Conservation (phyloP, 208 protist species). For the Herpetomonas tarakana region DNA sequence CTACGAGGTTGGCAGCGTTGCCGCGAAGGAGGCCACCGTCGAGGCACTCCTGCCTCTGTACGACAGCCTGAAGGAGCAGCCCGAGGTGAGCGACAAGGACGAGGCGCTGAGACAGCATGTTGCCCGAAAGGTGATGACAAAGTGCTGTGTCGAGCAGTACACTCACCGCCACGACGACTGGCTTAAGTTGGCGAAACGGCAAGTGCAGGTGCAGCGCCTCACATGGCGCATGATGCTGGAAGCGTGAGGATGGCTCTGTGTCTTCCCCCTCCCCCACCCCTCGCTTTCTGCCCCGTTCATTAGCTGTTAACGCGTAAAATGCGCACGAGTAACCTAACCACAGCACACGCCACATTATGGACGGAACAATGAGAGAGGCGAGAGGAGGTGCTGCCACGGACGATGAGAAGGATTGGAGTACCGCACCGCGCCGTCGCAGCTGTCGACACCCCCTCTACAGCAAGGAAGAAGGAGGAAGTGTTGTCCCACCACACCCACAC, state of each 20-base stretch:
- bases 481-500: too few relatives aligned
- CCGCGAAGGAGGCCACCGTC: constrained; percentile 78
- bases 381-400: too few relatives aligned
- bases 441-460: too few relatives aligned
- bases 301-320: too few relatives aligned
- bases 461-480: too few relatives aligned
- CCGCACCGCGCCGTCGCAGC: too few relatives aligned
- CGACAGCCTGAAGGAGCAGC: constrained; percentile 24
- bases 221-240: constrained; percentile 59
- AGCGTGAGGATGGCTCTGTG: neutral
- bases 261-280: neutral
- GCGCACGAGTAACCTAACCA: too few relatives aligned
- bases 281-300: too few relatives aligned
- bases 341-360: too few relatives aligned
- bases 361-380: too few relatives aligned
- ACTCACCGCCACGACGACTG: constrained; percentile 82
- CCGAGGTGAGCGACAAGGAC: constrained; percentile 5
- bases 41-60: constrained; percentile 70
- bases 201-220: constrained; percentile 75
- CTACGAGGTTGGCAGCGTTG: constrained; percentile 59
- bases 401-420: too few relatives aligned
- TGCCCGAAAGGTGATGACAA: constrained; percentile 76
- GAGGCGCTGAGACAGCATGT: constrained; percentile 44
- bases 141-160: constrained; percentile 89
- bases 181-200: constrained; percentile 65